A percentile compares a stretch with the other conserved stretches of the same genome.
Evolutionary conservation across 2,329 filamentous ascomycete species (phyloP).

Genomic region (Zymoseptoria brevis): DNA sequence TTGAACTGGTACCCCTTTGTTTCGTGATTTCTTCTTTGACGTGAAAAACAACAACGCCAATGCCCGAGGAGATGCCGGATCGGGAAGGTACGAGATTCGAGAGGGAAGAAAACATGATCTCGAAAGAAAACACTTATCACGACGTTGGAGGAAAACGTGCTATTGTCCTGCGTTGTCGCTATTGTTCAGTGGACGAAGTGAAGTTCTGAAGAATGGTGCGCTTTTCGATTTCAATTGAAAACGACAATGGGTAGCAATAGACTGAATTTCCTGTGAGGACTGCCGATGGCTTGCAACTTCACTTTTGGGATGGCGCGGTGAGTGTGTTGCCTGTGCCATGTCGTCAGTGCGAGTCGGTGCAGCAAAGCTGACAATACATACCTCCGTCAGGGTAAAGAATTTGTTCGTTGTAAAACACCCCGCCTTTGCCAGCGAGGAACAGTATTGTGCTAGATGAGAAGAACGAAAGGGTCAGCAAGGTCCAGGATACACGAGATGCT

Average conservation of each 20-base stretch:
- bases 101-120: not conserved
- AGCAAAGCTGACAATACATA: not conserved
- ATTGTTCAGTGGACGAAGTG: not conserved
- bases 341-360: not conserved
- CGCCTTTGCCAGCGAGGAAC: constrained; percentile 44
- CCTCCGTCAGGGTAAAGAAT: constrained; percentile 45
- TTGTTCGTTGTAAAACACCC: constrained; percentile 47
- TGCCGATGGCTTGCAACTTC: not conserved
- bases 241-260: not conserved
- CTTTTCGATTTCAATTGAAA: not conserved
- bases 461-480: too few relatives aligned
- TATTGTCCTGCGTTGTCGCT: not conserved
- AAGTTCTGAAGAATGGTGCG: not conserved
- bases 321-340: constrained; percentile 10
- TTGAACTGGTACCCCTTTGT: not conserved
- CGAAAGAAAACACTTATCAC: not conserved
- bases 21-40: not conserved
- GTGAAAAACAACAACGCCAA: not conserved
- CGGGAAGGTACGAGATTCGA: not conserved
- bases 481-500: too few relatives aligned
- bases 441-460: constrained; percentile 32
- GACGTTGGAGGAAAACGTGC: not conserved
- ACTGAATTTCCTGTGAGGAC: not conserved
- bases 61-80: not conserved
- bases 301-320: constrained; percentile 5